Evolutionary conservation across 768 basidiomycete species (phyloP), one percentile per base, ranked within the genome.

Genomic region (Multifurca ochricompacta): DNA sequence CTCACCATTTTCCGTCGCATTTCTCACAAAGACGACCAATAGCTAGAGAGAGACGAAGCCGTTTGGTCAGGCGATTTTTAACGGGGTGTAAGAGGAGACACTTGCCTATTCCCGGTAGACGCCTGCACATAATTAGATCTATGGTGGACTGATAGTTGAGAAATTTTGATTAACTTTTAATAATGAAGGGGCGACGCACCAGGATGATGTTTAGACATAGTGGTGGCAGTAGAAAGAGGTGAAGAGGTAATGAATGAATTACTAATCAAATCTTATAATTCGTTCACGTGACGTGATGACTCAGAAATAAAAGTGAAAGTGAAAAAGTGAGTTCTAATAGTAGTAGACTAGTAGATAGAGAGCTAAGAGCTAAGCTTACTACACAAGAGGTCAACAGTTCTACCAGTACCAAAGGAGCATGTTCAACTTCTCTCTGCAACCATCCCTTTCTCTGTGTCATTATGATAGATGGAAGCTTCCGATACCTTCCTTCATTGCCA

Each of bases 41-140:
- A 43, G 96, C 96, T 96, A 62, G 16, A 19, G 41, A 19, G 53
- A 28, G 27, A 34, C 13, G 18, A 30, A 27, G 11, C 4, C 14
- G 3, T 23, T 35, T 30, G 28, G 47, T 65, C 18, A 60, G 58
- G 16, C 21, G 41, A 34, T 31, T 6, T 0, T 0, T 7, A 18
- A 27, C 16, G 10, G 19, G 39, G 8, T 21, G 27, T 14, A 37
- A 16, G 18, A 30, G 11, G 18, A 27, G 30, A 34, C 8, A 46
- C 83, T 61, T 62, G 91, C 94, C 94, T 53, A 98, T 98, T 60
- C 96, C 96, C 63, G 96, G 87, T 70, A 98, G 94, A 54, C 92
- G 85, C 69, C 95, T 79, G 72, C 95, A 99, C 92, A 97, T 95
- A 62, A 99, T 94, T 42, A 99, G 71, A 83, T 99, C 95, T 94